Conservation (phyloP, 2,329 filamentous ascomycete species). For the Penicillium capsulatum region DNA sequence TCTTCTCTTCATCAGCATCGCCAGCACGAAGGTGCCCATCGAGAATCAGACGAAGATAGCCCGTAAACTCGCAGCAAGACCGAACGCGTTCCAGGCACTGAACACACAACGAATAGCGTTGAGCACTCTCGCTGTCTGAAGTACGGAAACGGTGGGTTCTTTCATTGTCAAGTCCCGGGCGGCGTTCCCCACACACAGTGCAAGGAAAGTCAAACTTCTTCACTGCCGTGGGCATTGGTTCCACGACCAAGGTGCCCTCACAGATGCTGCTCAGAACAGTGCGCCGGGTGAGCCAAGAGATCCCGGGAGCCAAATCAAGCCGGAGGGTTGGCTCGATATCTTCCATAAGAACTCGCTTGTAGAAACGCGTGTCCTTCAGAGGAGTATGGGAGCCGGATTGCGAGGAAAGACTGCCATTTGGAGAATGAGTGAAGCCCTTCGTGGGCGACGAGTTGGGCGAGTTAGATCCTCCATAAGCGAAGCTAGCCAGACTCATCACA, state of each 20-base stretch:
- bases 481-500: conserved; percentile 53
- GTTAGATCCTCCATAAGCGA: conserved; percentile 44
- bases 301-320: conserved; percentile 79
- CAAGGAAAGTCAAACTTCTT: conserved; percentile 61
- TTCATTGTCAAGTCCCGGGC: conserved; percentile 65
- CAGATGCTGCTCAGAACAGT: conserved; percentile 78
- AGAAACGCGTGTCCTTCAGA: conserved; percentile 88
- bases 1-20: conserved; percentile 75
- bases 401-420: conserved; percentile 40
- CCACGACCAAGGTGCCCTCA: conserved; percentile 81
- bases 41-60: conserved; percentile 84
- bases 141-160: conserved; percentile 85
- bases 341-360: conserved; percentile 81
- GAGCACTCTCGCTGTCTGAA: conserved; percentile 78
- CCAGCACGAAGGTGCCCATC: conserved; percentile 88
- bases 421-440: conserved; percentile 57
- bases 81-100: conserved; percentile 82
- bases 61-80: conserved; percentile 86
- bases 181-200: conserved; percentile 79
- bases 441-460: conserved; percentile 58
- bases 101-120: conserved; percentile 82
- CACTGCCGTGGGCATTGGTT: conserved; percentile 67
- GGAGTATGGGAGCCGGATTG: conserved; percentile 47
- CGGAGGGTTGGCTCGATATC: conserved; percentile 93
- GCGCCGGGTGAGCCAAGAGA: conserved; percentile 89